Conservation (phyloP, 2,329 filamentous ascomycete genomes). For the Penicillium sp. region DNA sequence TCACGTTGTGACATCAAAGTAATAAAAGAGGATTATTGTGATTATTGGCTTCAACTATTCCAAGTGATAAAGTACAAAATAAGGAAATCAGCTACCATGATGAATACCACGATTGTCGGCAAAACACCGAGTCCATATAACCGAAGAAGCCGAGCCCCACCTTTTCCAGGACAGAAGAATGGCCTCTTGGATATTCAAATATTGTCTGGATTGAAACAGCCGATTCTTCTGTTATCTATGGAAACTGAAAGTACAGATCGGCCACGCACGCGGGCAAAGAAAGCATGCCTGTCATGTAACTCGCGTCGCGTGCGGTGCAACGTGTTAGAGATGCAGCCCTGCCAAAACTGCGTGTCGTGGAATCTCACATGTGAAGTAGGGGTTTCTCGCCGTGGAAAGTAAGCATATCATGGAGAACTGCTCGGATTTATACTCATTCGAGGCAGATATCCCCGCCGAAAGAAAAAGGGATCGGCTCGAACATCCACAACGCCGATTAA, state of each 20-base stretch:
- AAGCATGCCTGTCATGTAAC: conserved; percentile 40
- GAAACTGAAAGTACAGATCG: conserved; percentile 7
- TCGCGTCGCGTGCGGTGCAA: conserved; percentile 41
- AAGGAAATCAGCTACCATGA: background rate
- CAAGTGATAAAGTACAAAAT: background rate
- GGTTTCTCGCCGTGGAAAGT: conserved; percentile 39
- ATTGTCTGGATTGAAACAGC: conserved; percentile 8
- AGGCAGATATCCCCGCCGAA: conserved; percentile 17
- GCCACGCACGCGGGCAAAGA: conserved; percentile 31
- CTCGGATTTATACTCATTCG: background rate
- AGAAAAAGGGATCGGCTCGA: conserved; percentile 11
- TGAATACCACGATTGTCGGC: background rate
- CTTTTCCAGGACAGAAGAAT: background rate
- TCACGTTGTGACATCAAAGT: too few relatives aligned
- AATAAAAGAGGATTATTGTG: too few relatives aligned
- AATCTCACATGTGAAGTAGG: conserved; percentile 36
- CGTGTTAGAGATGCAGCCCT: conserved; percentile 40
- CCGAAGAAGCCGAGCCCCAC: conserved; percentile 15
- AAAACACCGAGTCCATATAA: conserved; percentile 10
- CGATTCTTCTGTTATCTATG: conserved; percentile 10
- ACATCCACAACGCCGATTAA: background rate
- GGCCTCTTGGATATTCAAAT: background rate
- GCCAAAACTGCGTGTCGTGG: conserved; percentile 35
- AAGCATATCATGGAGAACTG: conserved; percentile 13
- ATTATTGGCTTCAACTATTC: too few relatives aligned